These are phyloP conservation scores for Kuraishia piskuri DNA, from an alignment of 805 yeast species.

Conservation along the genomic window DNA sequence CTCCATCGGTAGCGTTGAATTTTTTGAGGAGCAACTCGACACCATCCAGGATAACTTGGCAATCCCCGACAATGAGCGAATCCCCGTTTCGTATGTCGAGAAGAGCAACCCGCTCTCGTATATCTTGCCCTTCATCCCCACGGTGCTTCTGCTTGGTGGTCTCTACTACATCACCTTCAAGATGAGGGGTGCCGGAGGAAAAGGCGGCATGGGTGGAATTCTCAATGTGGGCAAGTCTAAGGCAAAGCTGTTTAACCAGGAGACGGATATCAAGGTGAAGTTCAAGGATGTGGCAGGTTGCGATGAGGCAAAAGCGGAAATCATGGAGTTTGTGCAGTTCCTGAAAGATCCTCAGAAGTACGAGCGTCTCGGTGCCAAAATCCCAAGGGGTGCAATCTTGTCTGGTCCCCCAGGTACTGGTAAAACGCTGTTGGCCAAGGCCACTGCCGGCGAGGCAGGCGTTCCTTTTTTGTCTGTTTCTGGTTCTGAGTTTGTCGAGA, in stretches of 20 bases:
- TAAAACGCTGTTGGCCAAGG: constrained; percentile 92
- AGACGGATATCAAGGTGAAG: constrained; percentile 79
- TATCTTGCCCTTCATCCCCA: constrained; percentile 69
- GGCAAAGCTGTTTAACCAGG: constrained; percentile 87
- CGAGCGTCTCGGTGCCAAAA: constrained; percentile 90
- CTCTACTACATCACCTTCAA: constrained; percentile 54
- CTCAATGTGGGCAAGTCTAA: constrained; percentile 83
- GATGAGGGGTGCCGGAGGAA: constrained; percentile 36
- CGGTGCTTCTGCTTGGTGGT: constrained; percentile 74
- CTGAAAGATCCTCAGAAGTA: constrained; percentile 85
- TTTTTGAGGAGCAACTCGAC: constrained; percentile 77
- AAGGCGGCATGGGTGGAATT: constrained; percentile 74
- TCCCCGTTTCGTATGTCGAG: constrained; percentile 72
- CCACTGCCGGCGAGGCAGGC: constrained; percentile 99
- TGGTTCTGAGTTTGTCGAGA: constrained; percentile 96
- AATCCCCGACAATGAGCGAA: constrained; percentile 59
- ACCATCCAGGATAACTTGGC: constrained; percentile 61
- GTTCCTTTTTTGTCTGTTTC: constrained; percentile 95
- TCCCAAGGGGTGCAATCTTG: constrained; percentile 95
- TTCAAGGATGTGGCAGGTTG: constrained; percentile 97
- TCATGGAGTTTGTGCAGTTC: constrained; percentile 95
- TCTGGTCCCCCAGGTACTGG: constrained; percentile 99
- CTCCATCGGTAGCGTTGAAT: constrained; percentile 82
- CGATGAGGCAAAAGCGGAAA: constrained; percentile 94
- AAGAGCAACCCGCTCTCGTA: constrained; percentile 57